A percentile compares a stretch with the other conserved stretches of the same genome.
Conservation (phyloP, 2,329 filamentous ascomycete species). For the Fusarium verrucosum region DNA sequence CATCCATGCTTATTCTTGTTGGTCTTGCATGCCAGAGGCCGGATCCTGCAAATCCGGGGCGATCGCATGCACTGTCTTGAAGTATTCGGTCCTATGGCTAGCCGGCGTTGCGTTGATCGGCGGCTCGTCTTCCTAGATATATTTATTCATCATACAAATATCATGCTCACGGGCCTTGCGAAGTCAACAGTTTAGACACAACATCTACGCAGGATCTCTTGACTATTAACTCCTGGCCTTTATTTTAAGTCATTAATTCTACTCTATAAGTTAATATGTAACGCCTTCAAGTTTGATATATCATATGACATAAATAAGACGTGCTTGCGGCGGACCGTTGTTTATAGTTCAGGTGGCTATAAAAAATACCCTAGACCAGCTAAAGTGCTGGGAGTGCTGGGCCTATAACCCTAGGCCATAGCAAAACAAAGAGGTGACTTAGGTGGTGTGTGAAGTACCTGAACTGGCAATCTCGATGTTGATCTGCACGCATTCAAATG, state of each 20-base stretch:
- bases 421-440: too few relatives aligned
- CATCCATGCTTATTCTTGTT: not conserved
- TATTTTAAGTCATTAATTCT: too few relatives aligned
- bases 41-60: not conserved
- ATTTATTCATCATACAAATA: too few relatives aligned
- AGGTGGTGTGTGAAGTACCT: too few relatives aligned
- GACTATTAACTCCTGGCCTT: too few relatives aligned
- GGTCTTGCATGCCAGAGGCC: not conserved
- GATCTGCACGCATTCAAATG: not conserved
- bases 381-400: too few relatives aligned
- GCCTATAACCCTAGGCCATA: too few relatives aligned
- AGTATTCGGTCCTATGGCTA: not conserved
- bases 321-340: fast-evolving
- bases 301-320: not conserved
- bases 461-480: not conserved
- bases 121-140: too few relatives aligned
- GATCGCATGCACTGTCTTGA: not conserved
- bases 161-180: too few relatives aligned
- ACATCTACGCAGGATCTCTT: too few relatives aligned
- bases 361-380: not conserved
- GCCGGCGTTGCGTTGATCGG: not conserved
- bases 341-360: not conserved
- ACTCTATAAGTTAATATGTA: too few relatives aligned
- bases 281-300: not conserved
- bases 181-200: too few relatives aligned